These are phyloP conservation scores for Trichoderma gamsii DNA, from an alignment of 495 filamentous ascomycete species.

Conservation along the genomic window DNA sequence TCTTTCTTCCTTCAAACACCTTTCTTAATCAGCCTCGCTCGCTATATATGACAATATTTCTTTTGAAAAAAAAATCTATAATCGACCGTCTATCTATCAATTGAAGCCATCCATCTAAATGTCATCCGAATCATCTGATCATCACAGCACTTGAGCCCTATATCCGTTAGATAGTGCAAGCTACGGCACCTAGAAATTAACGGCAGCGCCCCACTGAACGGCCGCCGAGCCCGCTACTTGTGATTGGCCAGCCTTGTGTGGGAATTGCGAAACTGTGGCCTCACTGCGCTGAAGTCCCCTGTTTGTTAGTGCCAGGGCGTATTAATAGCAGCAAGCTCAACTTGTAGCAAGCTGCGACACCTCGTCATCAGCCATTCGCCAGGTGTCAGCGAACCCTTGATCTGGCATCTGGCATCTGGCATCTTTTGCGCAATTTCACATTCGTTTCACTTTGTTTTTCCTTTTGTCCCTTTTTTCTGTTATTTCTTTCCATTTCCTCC, in stretches of 20 bases:
- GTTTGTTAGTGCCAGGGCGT: no score
- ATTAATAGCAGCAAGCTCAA: no score
- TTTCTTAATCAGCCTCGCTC: not conserved
- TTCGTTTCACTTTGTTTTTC: not conserved
- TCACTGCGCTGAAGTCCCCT: not conserved
- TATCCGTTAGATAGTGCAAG: not conserved
- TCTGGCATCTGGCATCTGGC: not conserved
- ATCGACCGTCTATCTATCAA: no score
- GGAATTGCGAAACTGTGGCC: slow-evolving; percentile 4
- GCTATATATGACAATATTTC: no score
- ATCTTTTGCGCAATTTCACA: not conserved
- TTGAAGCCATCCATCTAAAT: no score
- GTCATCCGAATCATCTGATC: no score
- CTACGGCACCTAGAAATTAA: not conserved
- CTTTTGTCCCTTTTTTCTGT: not conserved
- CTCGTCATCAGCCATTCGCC: not conserved
- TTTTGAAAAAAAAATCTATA: not conserved
- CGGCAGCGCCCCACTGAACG: not conserved
- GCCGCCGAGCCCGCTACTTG: not conserved
- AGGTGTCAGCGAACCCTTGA: slow-evolving; percentile 2
- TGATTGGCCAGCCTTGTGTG: slow-evolving; percentile 8
- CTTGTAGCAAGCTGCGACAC: not conserved
- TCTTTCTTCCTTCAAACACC: not conserved
- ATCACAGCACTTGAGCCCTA: no score
- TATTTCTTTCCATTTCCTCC: not conserved